Evolutionary conservation across 345 rosid species (phyloP).

Genomic region (Salix arbutifolia): DNA sequence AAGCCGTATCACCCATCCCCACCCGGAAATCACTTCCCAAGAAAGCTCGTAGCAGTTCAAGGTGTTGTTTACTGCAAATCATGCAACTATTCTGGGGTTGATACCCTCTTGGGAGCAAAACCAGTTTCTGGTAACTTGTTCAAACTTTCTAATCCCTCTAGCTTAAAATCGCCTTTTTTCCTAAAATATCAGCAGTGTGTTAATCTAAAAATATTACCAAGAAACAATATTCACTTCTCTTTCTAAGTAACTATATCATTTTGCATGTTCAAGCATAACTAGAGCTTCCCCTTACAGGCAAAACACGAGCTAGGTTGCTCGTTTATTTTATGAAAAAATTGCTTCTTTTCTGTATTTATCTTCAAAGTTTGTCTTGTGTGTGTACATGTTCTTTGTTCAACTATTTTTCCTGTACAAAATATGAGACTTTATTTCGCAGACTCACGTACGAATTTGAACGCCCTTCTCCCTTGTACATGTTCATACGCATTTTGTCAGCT

Average conservation of each 20-base stretch:
- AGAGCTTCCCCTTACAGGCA: not conserved
- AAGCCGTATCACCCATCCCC: conserved; percentile 25
- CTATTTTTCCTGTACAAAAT: no score
- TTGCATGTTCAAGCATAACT: not conserved
- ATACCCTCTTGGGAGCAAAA: conserved; percentile 59
- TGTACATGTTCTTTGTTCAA: not conserved
- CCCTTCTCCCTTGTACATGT: not conserved
- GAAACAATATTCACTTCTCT: not conserved
- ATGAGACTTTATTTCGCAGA: no score
- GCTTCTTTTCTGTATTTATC: not conserved
- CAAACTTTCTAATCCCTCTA: not conserved
- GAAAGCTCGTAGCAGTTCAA: conserved; percentile 64
- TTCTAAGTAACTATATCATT: not conserved
- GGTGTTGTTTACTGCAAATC: conserved; percentile 85
- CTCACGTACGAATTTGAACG: not conserved
- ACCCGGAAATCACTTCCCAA: conserved; percentile 21
- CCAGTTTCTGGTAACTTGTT: conserved; percentile 50
- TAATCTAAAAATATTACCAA: no score
- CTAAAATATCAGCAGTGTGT: not conserved
- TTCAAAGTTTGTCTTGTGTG: not conserved
- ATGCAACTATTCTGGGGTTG: conserved; percentile 61
- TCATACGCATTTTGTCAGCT: not conserved
- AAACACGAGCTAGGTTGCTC: not conserved
- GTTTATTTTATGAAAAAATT: not conserved
- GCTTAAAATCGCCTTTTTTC: not conserved